Percentiles rank a stretch among this genome's conserved stretches.
These are phyloP conservation scores for Emergomyces africanus DNA, from an alignment of 2,329 filamentous ascomycete species.

Conservation along the genomic window DNA sequence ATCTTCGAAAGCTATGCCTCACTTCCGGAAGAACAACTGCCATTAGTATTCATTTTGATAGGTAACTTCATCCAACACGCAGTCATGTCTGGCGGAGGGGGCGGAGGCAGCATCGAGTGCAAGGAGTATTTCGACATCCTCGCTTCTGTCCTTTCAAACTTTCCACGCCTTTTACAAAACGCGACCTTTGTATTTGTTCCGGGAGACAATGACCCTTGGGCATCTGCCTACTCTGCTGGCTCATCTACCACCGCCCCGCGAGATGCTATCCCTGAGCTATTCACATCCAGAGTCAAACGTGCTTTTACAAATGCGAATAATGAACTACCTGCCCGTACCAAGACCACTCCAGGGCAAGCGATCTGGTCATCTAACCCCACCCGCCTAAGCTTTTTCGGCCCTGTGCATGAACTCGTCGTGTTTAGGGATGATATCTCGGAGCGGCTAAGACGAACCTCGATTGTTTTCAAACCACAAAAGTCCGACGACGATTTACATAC, in stretches of 20 bases:
- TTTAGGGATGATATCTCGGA: slow-evolving; percentile 78
- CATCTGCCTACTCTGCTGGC: slow-evolving; percentile 56
- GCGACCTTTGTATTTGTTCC: slow-evolving; percentile 88
- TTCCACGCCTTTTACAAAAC: slow-evolving; percentile 61
- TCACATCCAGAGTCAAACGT: slow-evolving; percentile 74
- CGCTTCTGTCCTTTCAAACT: slow-evolving; percentile 70
- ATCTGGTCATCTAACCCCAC: slow-evolving; percentile 85
- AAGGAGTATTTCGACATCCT: slow-evolving; percentile 92
- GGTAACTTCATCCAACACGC: slow-evolving; percentile 64
- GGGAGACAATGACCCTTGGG: slow-evolving; percentile 96
- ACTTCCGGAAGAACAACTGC: slow-evolving; percentile 50
- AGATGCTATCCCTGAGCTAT: slow-evolving; percentile 63
- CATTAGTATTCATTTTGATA: slow-evolving; percentile 68
- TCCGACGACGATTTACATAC: slow-evolving; percentile 11
- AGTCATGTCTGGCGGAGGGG: slow-evolving; percentile 51
- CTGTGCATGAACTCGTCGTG: slow-evolving; percentile 73
- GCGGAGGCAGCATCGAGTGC: slow-evolving; percentile 81
- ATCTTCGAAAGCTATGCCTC: slow-evolving; percentile 62
- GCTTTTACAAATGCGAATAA: slow-evolving; percentile 71
- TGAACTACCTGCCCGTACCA: slow-evolving; percentile 33
- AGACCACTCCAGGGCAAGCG: slow-evolving; percentile 49
- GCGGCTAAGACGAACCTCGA: slow-evolving; percentile 61
- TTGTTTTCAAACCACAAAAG: slow-evolving; percentile 48
- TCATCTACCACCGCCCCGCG: slow-evolving; percentile 35
- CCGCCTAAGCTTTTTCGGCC: slow-evolving; percentile 71